A percentile compares a stretch with the other conserved stretches of the same genome.
Conservation (phyloP, 2,329 filamentous ascomycete genomes). For the Tolypocladium amazonense region DNA sequence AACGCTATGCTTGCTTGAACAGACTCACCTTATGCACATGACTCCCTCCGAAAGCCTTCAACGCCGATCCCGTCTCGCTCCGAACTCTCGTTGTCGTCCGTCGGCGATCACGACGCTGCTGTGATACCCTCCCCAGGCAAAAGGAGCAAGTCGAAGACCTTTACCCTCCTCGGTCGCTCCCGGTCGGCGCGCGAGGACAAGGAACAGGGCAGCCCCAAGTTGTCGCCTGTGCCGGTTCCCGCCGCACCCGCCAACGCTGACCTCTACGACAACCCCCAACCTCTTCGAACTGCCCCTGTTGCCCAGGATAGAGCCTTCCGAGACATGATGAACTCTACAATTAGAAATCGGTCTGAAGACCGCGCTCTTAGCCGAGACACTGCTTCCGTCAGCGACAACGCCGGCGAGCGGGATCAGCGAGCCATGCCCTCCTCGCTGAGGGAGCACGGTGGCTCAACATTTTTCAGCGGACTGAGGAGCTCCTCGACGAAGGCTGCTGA, state of each 20-base stretch:
- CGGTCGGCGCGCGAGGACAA: slow-evolving; percentile 42
- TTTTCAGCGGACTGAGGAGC: slow-evolving; percentile 65
- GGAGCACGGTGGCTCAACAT: slow-evolving; percentile 50
- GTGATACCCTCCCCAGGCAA: slow-evolving; percentile 24
- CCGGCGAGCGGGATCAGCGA: slow-evolving; percentile 37
- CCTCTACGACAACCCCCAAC: slow-evolving; percentile 16
- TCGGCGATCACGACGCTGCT: slow-evolving; percentile 33
- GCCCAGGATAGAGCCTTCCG: slow-evolving; percentile 56
- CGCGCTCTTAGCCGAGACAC: slow-evolving; percentile 38
- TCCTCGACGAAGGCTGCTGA: slow-evolving; percentile 67
- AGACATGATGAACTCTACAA: slow-evolving; percentile 54
- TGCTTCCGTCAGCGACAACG: slow-evolving; percentile 28
- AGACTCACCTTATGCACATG: slow-evolving; percentile 17
- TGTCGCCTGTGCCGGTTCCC: slow-evolving; percentile 15
- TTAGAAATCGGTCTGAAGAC: slow-evolving; percentile 65
- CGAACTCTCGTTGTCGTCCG: slow-evolving; percentile 40
- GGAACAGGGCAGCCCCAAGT: slow-evolving; percentile 30
- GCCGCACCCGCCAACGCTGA: slow-evolving; percentile 15
- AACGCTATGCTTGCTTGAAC: slow-evolving; percentile 8
- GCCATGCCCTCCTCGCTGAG: slow-evolving; percentile 40
- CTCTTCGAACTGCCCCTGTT: slow-evolving; percentile 51
- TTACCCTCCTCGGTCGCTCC: slow-evolving; percentile 40
- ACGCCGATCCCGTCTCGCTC: slow-evolving; percentile 36
- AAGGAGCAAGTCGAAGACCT: slow-evolving; percentile 44
- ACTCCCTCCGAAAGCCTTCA: slow-evolving; percentile 25